Conservation (phyloP, 352 stramenopile genomes). For the Pythium myriotylum region DNA sequence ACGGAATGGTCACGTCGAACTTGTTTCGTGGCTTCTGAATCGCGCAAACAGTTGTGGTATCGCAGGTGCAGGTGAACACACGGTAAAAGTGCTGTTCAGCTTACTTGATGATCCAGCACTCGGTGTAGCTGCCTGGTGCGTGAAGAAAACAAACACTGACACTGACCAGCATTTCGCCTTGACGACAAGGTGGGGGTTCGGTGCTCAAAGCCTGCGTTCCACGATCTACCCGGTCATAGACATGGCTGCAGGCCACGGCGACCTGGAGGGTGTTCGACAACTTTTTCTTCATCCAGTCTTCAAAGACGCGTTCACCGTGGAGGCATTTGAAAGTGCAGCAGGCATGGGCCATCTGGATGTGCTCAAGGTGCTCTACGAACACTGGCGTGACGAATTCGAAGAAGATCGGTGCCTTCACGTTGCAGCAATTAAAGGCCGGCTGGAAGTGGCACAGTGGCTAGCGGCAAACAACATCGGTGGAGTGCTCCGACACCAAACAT, state of each 20-base stretch:
- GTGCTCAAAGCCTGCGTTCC: not conserved
- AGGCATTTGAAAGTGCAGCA: not conserved
- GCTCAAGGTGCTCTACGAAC: not conserved
- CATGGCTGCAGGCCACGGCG: not conserved
- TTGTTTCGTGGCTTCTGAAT: slow-evolving; percentile 1
- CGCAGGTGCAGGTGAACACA: too few species aligned
- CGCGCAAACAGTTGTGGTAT: not conserved
- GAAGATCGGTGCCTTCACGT: not conserved
- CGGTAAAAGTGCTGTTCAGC: too few species aligned
- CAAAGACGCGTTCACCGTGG: not conserved
- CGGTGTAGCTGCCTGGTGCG: not conserved
- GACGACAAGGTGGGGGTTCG: not conserved
- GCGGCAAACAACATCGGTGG: not conserved
- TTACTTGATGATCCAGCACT: not conserved
- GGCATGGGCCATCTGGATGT: not conserved
- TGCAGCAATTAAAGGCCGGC: not conserved
- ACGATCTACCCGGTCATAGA: not conserved
- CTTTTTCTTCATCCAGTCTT: not conserved
- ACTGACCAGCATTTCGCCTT: not conserved
- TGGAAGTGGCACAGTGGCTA: not conserved
- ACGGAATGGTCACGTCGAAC: not conserved
- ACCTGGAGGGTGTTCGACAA: not conserved
- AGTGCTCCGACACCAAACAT: not conserved
- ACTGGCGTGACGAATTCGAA: not conserved
- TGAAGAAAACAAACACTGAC: not conserved